Percentiles rank a stretch among this genome's conserved stretches.
phyloP scores from a whole-genome alignment of 2,329 filamentous ascomycete genomes.

The Chrysosporium keratinophilum region DNA sequence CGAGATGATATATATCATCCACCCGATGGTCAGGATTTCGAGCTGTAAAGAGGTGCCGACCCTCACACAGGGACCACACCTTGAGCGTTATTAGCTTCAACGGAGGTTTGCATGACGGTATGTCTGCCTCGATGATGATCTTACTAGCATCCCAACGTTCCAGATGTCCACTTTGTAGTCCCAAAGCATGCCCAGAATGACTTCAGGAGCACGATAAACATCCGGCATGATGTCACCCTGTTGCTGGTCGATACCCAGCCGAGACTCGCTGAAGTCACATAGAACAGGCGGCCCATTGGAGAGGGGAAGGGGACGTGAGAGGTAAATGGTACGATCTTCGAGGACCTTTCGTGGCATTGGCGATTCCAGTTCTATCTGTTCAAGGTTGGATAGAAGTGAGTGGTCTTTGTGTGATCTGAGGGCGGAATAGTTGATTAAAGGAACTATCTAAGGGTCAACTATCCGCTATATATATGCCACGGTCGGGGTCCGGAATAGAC shows the following conservation, averaged over 20 bases:
- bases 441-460: too few species aligned
- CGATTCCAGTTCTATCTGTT: background rate
- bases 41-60: background rate
- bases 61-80: slow-evolving; percentile 8
- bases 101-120: background rate
- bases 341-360: slow-evolving; percentile 13
- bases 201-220: slow-evolving; percentile 20
- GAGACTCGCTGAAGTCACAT: slow-evolving; percentile 12
- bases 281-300: slow-evolving; percentile 11
- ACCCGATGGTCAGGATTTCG: background rate
- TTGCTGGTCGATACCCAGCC: background rate
- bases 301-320: background rate
- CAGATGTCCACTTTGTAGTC: slow-evolving; percentile 21
- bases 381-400: background rate
- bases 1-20: slow-evolving; percentile 17
- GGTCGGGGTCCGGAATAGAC: too few species aligned
- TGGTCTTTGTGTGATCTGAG: background rate
- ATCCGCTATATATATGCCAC: too few species aligned
- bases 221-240: slow-evolving; percentile 18
- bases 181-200: slow-evolving; percentile 21
- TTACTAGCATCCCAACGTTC: slow-evolving; percentile 20
- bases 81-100: background rate
- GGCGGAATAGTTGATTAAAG: too few species aligned
- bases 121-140: background rate
- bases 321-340: slow-evolving; percentile 13